Conservation (phyloP, 306 rosid species). For the Quercus ilex region DNA sequence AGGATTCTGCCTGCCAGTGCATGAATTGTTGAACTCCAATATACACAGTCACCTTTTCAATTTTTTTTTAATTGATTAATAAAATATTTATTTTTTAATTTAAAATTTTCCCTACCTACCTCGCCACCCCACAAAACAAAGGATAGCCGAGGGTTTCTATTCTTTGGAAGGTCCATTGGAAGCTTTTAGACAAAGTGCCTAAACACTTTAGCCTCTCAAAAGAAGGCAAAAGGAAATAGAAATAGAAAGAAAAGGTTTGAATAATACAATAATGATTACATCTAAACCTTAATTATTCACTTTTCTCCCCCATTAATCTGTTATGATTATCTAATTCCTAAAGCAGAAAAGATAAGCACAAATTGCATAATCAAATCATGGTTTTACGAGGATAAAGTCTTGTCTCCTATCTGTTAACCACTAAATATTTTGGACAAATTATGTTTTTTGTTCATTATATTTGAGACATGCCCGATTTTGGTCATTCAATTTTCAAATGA, state of each 20-base stretch:
- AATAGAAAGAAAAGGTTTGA: slow-evolving; percentile 17
- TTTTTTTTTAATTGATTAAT: neutral
- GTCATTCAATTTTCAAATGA: no score
- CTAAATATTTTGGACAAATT: no score
- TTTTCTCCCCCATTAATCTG: slow-evolving; percentile 9
- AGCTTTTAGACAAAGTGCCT: slow-evolving; percentile 17
- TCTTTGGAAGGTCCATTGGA: slow-evolving; percentile 4
- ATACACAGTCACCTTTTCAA: no score
- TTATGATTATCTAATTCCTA: neutral
- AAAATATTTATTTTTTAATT: neutral
- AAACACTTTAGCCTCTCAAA: slow-evolving; percentile 6
- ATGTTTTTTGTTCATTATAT: no score
- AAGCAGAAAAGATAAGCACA: neutral
- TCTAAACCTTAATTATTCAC: slow-evolving; percentile 14
- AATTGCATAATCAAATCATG: neutral
- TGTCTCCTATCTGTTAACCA: no score
- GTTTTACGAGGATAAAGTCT: neutral
- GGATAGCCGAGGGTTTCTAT: slow-evolving; percentile 32
- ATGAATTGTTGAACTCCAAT: no score
- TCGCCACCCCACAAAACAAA: slow-evolving; percentile 37
- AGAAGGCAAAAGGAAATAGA: slow-evolving; percentile 21
- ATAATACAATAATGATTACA: slow-evolving; percentile 30
- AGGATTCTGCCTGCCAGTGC: no score
- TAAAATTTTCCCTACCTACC: slow-evolving; percentile 11
- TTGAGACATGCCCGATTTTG: no score